phyloP scores from a whole-genome alignment of 2,329 filamentous ascomycete species.

The Pyrenochaeta sp. region DNA sequence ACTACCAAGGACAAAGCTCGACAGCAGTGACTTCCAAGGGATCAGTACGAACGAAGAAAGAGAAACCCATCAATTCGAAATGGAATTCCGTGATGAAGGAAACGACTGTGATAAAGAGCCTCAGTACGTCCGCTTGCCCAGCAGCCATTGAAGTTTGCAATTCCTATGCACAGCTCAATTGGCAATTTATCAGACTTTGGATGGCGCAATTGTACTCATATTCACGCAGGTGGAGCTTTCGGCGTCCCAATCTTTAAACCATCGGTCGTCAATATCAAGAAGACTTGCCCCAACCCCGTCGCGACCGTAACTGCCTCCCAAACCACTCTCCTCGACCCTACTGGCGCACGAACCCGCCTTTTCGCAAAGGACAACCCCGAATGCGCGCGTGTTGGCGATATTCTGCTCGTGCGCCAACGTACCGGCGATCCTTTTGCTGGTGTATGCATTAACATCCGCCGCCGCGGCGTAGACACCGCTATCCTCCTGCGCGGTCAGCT shows the following conservation, averaged over 20 bases:
- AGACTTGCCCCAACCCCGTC: conserved; percentile 72
- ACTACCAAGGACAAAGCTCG: conserved; percentile 4
- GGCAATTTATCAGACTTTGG: background rate
- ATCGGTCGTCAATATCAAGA: conserved; percentile 62
- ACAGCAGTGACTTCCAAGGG: background rate
- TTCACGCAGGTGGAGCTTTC: conserved; percentile 32
- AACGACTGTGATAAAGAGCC: conserved; percentile 15
- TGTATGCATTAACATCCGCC: conserved; percentile 85
- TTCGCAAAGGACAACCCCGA: conserved; percentile 82
- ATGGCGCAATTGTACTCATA: background rate
- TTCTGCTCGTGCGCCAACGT: conserved; percentile 86
- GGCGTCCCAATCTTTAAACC: conserved; percentile 61
- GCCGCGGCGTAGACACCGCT: conserved; percentile 85
- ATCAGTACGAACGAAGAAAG: background rate
- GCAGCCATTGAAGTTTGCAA: background rate
- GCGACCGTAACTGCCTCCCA: conserved; percentile 72
- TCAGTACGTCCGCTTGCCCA: conserved; percentile 15
- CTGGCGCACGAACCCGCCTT: conserved; percentile 79
- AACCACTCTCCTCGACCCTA: conserved; percentile 80
- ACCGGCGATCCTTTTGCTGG: conserved; percentile 90
- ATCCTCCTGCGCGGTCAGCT: conserved; percentile 87
- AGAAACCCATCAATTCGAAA: conserved; percentile 17
- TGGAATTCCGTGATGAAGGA: conserved; percentile 20
- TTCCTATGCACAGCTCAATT: background rate
- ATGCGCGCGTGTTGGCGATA: conserved; percentile 83